A percentile compares a stretch with the other conserved stretches of the same genome.
phyloP scores from a whole-genome alignment of 768 basidiomycete genomes.

The Tricholoma hemisulphureum region DNA sequence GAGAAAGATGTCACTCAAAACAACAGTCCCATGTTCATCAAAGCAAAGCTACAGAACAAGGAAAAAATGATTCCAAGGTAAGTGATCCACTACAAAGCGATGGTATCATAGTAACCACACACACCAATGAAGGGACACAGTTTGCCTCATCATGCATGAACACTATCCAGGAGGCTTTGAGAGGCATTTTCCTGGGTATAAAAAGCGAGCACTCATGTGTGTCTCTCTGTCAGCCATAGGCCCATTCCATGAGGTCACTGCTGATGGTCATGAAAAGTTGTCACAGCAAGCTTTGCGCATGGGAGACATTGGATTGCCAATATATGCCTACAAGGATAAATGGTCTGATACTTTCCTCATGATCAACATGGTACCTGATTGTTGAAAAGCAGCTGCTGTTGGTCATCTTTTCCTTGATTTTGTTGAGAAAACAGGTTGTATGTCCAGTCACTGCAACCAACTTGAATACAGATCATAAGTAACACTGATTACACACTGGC shows the following conservation, averaged over 20 bases:
- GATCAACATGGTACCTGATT: conserved; percentile 26
- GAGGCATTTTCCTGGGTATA: background rate
- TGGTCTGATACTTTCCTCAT: conserved; percentile 18
- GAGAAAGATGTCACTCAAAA: background rate
- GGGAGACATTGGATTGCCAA: conserved; percentile 27
- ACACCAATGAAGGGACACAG: background rate
- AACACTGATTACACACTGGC: too few relatives aligned
- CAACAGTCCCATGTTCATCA: background rate
- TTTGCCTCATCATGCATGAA: background rate
- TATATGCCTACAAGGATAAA: conserved; percentile 31
- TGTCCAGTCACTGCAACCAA: background rate
- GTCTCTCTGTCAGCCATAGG: background rate
- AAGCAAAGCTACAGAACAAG: background rate
- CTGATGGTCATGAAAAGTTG: background rate
- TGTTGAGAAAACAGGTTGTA: conserved; percentile 16
- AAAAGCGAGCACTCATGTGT: background rate
- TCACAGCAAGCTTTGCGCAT: conserved; percentile 24
- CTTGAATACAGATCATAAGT: background rate
- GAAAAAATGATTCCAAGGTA: background rate
- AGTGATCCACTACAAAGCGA: background rate
- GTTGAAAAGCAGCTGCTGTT: conserved; percentile 18
- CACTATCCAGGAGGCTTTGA: background rate
- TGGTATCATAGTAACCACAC: background rate
- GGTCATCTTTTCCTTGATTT: conserved; percentile 35
- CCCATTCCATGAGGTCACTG: background rate